Conservation (phyloP, 116 monocot species). For the Papilionanthe hybrid region DNA sequence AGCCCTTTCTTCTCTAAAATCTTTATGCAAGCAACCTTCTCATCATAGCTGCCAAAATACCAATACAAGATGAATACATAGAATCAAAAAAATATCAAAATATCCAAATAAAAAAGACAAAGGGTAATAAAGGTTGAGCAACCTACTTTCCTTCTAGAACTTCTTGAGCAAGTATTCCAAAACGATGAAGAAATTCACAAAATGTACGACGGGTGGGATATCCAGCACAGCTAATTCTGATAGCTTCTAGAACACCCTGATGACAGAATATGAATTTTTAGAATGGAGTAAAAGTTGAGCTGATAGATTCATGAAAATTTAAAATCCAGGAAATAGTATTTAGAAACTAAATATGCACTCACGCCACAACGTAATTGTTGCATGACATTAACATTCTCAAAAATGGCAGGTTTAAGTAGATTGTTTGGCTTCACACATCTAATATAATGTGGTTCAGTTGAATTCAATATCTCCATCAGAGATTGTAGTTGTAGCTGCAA, state of each 20-base stretch:
- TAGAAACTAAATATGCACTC: constrained; percentile 40
- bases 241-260: constrained; percentile 98
- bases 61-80: background rate
- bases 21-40: constrained; percentile 78
- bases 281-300: constrained; percentile 3
- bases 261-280: constrained; percentile 3
- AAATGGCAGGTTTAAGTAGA: constrained; percentile 79
- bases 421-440: constrained; percentile 99
- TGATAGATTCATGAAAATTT: background rate
- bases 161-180: constrained; percentile 84
- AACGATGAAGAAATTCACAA: constrained; percentile 92
- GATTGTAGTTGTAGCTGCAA: constrained; percentile 85
- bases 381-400: constrained; percentile 97
- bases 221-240: constrained; percentile 97
- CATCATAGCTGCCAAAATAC: constrained; percentile 52
- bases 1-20: constrained; percentile 85
- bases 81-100: background rate
- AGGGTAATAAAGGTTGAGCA: constrained; percentile 1
- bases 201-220: constrained; percentile 94
- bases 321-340: background rate
- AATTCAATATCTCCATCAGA: constrained; percentile 93
- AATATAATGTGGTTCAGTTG: constrained; percentile 97
- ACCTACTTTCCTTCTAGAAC: constrained; percentile 80
- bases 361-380: constrained; percentile 96
- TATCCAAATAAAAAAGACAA: background rate